Conservation (phyloP, 805 yeast genomes). For the Lachancea lanzarotensis region DNA sequence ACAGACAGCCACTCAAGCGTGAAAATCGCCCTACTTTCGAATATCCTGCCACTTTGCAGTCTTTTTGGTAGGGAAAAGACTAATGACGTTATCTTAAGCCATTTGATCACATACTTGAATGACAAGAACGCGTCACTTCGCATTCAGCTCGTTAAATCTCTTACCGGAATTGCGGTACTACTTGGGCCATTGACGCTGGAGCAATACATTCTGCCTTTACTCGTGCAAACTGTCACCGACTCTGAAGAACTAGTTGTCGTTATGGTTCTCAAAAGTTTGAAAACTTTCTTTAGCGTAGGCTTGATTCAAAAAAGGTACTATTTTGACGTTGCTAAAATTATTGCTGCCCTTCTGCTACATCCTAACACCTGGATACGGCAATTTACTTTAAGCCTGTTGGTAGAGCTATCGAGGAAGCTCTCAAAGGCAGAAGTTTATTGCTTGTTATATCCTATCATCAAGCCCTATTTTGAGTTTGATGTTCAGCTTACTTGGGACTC, state of each 20-base stretch:
- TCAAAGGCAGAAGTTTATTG: slow-evolving; percentile 78
- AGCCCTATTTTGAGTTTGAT: slow-evolving; percentile 73
- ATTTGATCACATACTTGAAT: slow-evolving; percentile 83
- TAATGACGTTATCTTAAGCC: slow-evolving; percentile 82
- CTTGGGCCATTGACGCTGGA: slow-evolving; percentile 80
- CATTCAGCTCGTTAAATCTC: slow-evolving; percentile 61
- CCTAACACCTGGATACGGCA: slow-evolving; percentile 86
- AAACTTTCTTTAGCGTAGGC: slow-evolving; percentile 51
- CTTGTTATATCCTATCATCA: slow-evolving; percentile 70
- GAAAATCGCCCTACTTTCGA: slow-evolving; percentile 58
- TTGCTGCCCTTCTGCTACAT: slow-evolving; percentile 60
- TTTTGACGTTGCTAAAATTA: slow-evolving; percentile 48
- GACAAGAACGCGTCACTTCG: slow-evolving; percentile 65
- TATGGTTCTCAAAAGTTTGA: slow-evolving; percentile 54
- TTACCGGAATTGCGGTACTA: slow-evolving; percentile 67
- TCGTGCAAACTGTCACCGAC: slow-evolving; percentile 78
- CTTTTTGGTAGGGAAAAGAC: slow-evolving; percentile 84
- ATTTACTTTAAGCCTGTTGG: slow-evolving; percentile 52
- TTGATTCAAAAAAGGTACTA: slow-evolving; percentile 44
- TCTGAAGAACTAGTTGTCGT: slow-evolving; percentile 77
- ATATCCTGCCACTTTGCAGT: slow-evolving; percentile 70
- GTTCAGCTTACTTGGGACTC: slow-evolving; percentile 62
- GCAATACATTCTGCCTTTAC: slow-evolving; percentile 78
- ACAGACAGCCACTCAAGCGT: slow-evolving; percentile 66
- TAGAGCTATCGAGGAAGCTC: slow-evolving; percentile 55